Percentiles rank a stretch among this genome's conserved stretches.
Evolutionary conservation across 192 early-diverging fungal genomes (phyloP).

Genomic region (Coemansia aciculifera): DNA sequence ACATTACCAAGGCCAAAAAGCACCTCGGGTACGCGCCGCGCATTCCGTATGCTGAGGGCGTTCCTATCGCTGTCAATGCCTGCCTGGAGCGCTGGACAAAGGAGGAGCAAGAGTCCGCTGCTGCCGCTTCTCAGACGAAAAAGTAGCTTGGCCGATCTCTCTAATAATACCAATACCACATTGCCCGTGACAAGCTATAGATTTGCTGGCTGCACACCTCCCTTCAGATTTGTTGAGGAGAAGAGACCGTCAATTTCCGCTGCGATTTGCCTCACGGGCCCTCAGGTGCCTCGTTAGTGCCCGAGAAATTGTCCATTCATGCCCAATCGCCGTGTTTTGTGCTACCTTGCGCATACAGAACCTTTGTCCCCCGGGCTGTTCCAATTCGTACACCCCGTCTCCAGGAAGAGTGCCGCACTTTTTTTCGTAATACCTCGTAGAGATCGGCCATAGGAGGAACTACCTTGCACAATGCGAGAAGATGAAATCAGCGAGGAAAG

Average conservation of each 20-base stretch:
- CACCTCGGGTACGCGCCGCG: slow-evolving; percentile 66
- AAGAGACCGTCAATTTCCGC: background rate
- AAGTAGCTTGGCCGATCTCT: background rate
- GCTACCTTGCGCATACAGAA: background rate
- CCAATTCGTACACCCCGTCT: background rate
- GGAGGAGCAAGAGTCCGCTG: slow-evolving; percentile 24
- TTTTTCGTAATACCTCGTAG: background rate
- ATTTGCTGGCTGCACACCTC: background rate
- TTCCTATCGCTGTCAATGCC: slow-evolving; percentile 47
- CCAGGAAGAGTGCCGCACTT: background rate
- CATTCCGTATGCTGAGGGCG: slow-evolving; percentile 59
- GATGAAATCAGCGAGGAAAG: background rate
- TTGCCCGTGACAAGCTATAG: background rate
- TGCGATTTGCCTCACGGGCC: background rate
- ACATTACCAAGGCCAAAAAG: slow-evolving; percentile 82
- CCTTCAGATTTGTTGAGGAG: background rate
- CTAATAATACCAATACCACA: background rate
- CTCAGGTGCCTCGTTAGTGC: background rate
- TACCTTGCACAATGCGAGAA: background rate
- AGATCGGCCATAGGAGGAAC: background rate
- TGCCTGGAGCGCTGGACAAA: slow-evolving; percentile 50
- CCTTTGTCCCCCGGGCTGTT: background rate
- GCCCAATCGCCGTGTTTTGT: background rate
- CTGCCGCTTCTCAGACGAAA: background rate
- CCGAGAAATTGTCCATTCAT: background rate